A percentile compares a stretch with the other conserved stretches of the same genome.
phyloP scores from a whole-genome alignment of 306 rosid genomes.

The Vigna angularis region DNA sequence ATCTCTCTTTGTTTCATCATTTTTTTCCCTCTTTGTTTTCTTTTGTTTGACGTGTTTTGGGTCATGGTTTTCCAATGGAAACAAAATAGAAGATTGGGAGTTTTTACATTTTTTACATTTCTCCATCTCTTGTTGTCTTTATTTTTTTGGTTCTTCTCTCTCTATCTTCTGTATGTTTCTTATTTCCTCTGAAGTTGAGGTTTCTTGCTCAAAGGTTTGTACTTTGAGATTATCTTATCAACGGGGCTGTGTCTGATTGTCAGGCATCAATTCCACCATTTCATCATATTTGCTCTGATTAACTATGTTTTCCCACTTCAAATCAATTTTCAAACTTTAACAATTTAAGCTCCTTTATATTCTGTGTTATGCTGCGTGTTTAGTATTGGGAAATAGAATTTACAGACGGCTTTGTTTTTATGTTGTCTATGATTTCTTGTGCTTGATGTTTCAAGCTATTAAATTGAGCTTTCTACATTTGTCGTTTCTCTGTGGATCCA shows the following conservation, averaged over 20 bases:
- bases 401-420: neutral
- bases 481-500: conserved; percentile 8
- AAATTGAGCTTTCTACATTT: neutral
- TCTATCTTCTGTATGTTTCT: neutral
- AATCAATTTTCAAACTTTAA: conserved; percentile 21
- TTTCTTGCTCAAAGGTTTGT: conserved; percentile 30
- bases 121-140: conserved; percentile 9
- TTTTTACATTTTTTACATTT: conserved; percentile 30
- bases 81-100: neutral
- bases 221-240: conserved; percentile 38
- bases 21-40: conserved; percentile 1
- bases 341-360: conserved; percentile 11
- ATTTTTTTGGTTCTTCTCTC: neutral
- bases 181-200: conserved; percentile 28
- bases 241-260: conserved; percentile 33
- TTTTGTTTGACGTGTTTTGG: neutral
- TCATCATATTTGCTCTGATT: conserved; percentile 13
- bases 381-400: neutral
- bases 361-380: neutral
- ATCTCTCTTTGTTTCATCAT: conserved; percentile 40
- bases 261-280: conserved; percentile 16
- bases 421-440: conserved; percentile 29
- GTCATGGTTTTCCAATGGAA: conserved; percentile 24
- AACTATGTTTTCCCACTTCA: conserved; percentile 16
- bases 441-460: neutral